Percentiles rank a stretch among this genome's conserved stretches.
Evolutionary conservation across 805 yeast genomes (phyloP).

Genomic region (Cyberlindnera subsufficiens): DNA sequence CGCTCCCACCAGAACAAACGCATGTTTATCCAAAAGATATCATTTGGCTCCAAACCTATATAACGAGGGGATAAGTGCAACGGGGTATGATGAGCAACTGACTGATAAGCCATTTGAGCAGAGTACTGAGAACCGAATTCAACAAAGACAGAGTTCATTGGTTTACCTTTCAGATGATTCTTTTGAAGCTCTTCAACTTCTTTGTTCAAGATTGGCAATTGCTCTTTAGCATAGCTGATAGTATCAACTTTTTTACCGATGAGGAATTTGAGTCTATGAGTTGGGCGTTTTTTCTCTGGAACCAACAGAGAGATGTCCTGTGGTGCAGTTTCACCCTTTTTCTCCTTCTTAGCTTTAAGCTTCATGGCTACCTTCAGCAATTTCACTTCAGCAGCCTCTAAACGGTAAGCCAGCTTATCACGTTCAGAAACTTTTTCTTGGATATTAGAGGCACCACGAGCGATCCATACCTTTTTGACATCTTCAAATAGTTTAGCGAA

Average conservation of each 20-base stretch:
- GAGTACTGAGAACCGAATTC: slow-evolving; percentile 72
- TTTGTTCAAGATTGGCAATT: slow-evolving; percentile 48
- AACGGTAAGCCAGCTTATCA: slow-evolving; percentile 46
- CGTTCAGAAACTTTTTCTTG: slow-evolving; percentile 54
- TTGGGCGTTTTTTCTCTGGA: slow-evolving; percentile 66
- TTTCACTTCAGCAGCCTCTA: slow-evolving; percentile 63
- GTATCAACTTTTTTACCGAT: slow-evolving; percentile 61
- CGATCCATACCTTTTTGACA: slow-evolving; percentile 75
- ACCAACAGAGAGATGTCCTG: slow-evolving; percentile 51
- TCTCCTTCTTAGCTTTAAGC: slow-evolving; percentile 55
- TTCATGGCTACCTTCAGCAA: slow-evolving; percentile 60
- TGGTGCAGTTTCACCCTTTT: slow-evolving; percentile 48
- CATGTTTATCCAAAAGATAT: slow-evolving; percentile 67
- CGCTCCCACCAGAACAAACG: slow-evolving; percentile 80
- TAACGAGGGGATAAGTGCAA: slow-evolving; percentile 53
- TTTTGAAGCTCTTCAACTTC: slow-evolving; percentile 54
- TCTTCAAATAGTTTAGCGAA: slow-evolving; percentile 75
- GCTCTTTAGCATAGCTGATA: slow-evolving; percentile 49
- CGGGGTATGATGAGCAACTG: slow-evolving; percentile 60
- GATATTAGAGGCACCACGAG: slow-evolving; percentile 55
- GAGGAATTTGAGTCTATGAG: slow-evolving; percentile 34
- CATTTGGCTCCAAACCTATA: slow-evolving; percentile 58
- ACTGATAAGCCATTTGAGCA: slow-evolving; percentile 69
- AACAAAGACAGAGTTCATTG: slow-evolving; percentile 77
- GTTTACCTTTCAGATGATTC: slow-evolving; percentile 38